Evolutionary conservation across 371 early-diverging fungal species (phyloP), one percentile per base, ranked within the genome.

Genomic region (Mortierella sp.): DNA sequence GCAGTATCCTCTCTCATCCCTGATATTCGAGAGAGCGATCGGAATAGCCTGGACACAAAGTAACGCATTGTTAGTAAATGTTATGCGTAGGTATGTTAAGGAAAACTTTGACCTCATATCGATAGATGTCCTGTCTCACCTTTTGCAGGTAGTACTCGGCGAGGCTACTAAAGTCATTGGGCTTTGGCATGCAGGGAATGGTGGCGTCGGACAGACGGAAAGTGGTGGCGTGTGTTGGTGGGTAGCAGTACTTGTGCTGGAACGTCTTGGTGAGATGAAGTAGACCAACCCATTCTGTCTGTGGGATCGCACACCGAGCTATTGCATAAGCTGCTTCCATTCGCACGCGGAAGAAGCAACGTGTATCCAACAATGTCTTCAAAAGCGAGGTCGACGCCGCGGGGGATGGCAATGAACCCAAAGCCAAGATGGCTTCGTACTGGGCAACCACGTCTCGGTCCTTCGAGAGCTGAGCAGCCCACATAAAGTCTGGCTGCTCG

Each of bases 381-480:
- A 96, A 83, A 64, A 96, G 86, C 75, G 95, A 93, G 0, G 96
- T 95, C 0, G 95, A 93, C 2, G 95, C 94, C 14, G 94, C 93
- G 16, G 87, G 81, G 0, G 96, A 95, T 8, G 95, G 94, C 89
- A 92, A 84, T 6, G 88, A 85, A 75, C 90, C 89, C 51, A 97
- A 82, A 0, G 95, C 95, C 50, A 90, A 87, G 50, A 96, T 91
- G 43, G 97, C 97, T 72, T 99, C 99, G 75, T 95, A 93, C 81
- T 99, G 99, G 8, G 99, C 98, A 10, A 96, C 94, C 2, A 99
- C 98, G 88, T 99, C 98, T 70, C 96, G 92, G 85, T 99, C 99
- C 78, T 96, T 95, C 40, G 95, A 93, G 69, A 99, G 90, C 84
- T 98, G 98, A 24, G 97, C 96, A 16, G 96, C 95, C 97, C 98